Evolutionary conservation across 495 filamentous ascomycete species (phyloP), one percentile per base, ranked within the genome.

Genomic region (Aeminium ludgeri): DNA sequence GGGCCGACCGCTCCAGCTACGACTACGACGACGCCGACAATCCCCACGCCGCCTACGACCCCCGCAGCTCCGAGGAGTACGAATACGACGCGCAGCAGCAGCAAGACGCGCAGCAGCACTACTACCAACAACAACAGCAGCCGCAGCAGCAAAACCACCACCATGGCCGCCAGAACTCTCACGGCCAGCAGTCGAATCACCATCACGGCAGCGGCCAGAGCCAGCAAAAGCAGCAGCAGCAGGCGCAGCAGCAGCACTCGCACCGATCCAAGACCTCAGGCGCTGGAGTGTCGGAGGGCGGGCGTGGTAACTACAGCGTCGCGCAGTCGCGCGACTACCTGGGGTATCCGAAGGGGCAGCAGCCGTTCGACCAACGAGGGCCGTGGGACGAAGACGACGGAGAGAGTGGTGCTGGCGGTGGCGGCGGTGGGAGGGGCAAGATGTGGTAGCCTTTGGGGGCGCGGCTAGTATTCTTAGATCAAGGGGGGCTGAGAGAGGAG

Each of bases 311-410:
- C 7, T 61, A 61, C 33, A 61, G 56, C 36, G 58, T 59, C 10
- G 50, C 54, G 18, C 52, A 42, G 28, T 46, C 52, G 25, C 55
- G 55, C 41, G 49, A 53, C 38, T 60, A 60, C 46, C 44, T 59
- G 8, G 56, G 56, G 10, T 50, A 55, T 27, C 49, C 46, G 6
- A 42, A 45, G 20, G 45, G 37, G 10, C 38, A 48, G 30, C 48
- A 46, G 44, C 47, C 47, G 5, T 50, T 48, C 40, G 36, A 35
- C 15, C 11, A 13, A 20, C 16, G 30, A 2, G 40, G 39, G 15
- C 27, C 45, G 32, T 50, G 41, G 41, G 46, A 50, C 13, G 50
- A 50, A n/a, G 38, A 42, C 5, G 15, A 44, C 32, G 28, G 17
- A 42, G 46, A 19, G 43, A 38, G 20, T 20, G 43, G 38, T 50